Percentiles rank a stretch among this genome's conserved stretches.
Conservation (phyloP, 2,329 filamentous ascomycete genomes). For the Samsoniella hepiali region DNA sequence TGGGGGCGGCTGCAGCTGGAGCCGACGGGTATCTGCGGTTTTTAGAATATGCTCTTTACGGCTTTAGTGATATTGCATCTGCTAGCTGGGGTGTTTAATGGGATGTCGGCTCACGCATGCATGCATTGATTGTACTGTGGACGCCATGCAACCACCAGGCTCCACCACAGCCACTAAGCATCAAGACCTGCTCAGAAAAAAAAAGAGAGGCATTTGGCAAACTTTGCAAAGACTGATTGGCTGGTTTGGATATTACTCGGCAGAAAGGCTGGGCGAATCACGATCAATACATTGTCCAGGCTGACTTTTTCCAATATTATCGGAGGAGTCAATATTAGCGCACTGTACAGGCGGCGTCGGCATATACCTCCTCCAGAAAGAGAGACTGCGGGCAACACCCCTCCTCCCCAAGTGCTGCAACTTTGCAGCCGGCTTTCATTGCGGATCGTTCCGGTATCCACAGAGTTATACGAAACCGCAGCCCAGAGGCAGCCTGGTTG, state of each 20-base stretch:
- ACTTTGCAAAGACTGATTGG: neutral
- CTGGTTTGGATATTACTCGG: neutral
- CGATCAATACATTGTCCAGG: neutral
- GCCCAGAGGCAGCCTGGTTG: neutral
- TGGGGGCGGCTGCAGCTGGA: neutral
- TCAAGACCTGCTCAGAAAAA: neutral
- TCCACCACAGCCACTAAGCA: slow-evolving; percentile 11
- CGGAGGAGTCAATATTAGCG: neutral
- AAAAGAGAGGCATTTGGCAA: neutral
- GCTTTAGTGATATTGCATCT: neutral
- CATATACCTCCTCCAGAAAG: neutral
- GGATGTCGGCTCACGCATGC: neutral
- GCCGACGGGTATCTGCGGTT: neutral
- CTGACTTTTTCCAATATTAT: neutral
- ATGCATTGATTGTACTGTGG: neutral
- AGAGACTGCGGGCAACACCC: too few species aligned
- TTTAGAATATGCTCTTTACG: neutral
- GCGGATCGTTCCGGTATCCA: slow-evolving; percentile 8
- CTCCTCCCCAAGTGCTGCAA: neutral
- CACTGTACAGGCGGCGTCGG: neutral
- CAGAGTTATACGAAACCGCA: neutral
- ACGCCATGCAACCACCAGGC: slow-evolving; percentile 12
- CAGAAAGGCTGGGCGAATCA: neutral
- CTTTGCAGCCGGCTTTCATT: neutral
- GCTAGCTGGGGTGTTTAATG: neutral